Evolutionary conservation across 179 eudicot genomes (phyloP), one percentile per base, ranked within the genome.

Genomic region (Spergularia azorica): DNA sequence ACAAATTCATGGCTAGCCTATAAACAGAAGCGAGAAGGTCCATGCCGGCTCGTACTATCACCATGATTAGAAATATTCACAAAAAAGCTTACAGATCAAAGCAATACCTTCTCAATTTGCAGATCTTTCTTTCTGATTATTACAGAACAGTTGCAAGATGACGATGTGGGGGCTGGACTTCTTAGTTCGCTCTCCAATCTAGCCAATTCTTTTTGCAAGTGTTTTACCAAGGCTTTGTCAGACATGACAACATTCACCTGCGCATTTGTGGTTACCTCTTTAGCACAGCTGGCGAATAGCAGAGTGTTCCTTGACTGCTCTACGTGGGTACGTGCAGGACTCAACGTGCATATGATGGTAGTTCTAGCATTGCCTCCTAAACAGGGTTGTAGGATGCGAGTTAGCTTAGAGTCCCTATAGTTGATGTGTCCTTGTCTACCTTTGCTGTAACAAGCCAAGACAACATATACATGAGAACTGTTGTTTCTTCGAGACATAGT

Each of bases 281-380:
- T 94, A 55, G 99, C 99, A 83, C 98, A 94, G 79, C 96, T 91
- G 75, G 99, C 99, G 80, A 96, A 96, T 76, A 92, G 82, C 62
- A 96, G 89, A 2, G 99, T 96, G 78, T 96, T 96, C 84, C 97
- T 94, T 59, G 99, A 96, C 82, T 96, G 99, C 93, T 96, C 98
- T 71, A 96, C 98, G 75, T 92, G 98, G 76, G 78, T 88, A 71
- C 97, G 84, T 74, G 97, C 99, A 68, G 99, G 99, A 83, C 98
- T 96, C 89, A 96, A 84, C 32, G 98, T 96, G 80, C 99, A 96
- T 74, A 96, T 96, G 82, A 96, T 92, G 84, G 96, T 92, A 66
- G 99, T 96, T 77, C 94, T 94, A 76, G 96, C 94, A 88, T 96
- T 96, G 83, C 99, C 99, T 79, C 96, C 96, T 81, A 96, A 84